phyloP scores from a whole-genome alignment of 768 basidiomycete species.

The Mycena epipterygia region DNA sequence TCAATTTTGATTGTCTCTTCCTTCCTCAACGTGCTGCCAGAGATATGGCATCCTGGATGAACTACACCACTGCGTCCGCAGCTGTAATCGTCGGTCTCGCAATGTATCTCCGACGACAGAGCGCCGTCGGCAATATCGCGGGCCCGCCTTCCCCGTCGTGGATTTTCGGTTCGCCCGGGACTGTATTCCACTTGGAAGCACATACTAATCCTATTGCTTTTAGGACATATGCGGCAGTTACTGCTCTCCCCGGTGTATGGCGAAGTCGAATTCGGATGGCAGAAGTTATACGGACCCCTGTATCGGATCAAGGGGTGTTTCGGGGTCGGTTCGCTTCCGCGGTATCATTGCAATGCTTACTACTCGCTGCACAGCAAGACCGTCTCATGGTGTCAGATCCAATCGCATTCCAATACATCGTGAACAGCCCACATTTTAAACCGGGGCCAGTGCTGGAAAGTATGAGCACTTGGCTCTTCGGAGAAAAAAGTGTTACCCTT shows the following conservation, averaged over 20 bases:
- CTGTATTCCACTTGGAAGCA: background rate
- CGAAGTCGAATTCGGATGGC: conserved; percentile 19
- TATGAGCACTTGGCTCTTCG: background rate
- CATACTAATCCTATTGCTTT: background rate
- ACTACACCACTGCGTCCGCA: too few relatives aligned
- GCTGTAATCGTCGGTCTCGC: too few relatives aligned
- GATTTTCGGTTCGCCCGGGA: conserved; percentile 6
- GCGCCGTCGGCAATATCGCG: too few relatives aligned
- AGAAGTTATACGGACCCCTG: background rate
- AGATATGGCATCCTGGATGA: too few relatives aligned
- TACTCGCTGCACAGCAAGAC: conserved; percentile 15
- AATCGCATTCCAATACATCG: conserved; percentile 1
- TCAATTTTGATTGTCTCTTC: too few relatives aligned
- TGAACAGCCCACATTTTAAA: conserved; percentile 1
- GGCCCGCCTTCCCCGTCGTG: conserved; percentile 24
- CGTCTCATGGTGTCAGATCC: conserved; percentile 21
- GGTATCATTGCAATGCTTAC: too few relatives aligned
- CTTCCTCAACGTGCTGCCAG: too few relatives aligned
- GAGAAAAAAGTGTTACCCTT: background rate
- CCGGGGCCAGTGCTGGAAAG: background rate
- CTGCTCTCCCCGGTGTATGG: background rate
- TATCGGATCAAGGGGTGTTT: conserved; percentile 15
- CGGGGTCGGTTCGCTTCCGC: conserved; percentile 5
- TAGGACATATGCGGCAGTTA: conserved; percentile 9
- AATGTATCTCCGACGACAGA: conserved; percentile 7